Evolutionary conservation across 306 rosid genomes (phyloP).

Genomic region (Ormosia emarginata): DNA sequence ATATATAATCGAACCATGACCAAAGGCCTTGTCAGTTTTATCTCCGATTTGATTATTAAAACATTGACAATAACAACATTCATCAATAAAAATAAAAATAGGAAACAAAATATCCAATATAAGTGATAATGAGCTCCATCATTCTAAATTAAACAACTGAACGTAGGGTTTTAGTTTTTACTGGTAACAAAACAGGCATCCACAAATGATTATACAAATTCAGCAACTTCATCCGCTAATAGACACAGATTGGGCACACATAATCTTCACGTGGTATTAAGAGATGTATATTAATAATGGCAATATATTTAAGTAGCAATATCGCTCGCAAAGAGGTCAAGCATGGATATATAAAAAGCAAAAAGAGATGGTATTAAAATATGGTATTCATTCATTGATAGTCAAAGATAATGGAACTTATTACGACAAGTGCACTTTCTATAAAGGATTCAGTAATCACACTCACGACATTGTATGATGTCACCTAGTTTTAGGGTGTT

Average conservation of each 20-base stretch:
- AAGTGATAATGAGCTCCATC: too few species aligned
- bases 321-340: neutral
- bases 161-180: too few species aligned
- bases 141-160: too few species aligned
- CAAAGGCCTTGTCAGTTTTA: too few species aligned
- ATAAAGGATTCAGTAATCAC: slow-evolving; percentile 89
- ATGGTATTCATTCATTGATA: neutral
- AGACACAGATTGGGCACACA: neutral
- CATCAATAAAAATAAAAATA: too few species aligned
- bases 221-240: neutral
- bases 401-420: slow-evolving; percentile 21
- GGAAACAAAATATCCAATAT: too few species aligned
- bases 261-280: neutral
- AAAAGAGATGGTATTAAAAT: neutral
- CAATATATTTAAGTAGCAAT: neutral
- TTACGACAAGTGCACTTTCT: slow-evolving; percentile 98
- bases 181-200: too few species aligned
- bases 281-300: neutral
- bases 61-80: too few species aligned
- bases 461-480: slow-evolving; percentile 91
- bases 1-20: too few species aligned
- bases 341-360: neutral
- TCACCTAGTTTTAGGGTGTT: slow-evolving; percentile 82
- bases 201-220: neutral
- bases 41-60: too few species aligned